Conservation (phyloP, 108 stramenopile species). For the Thalassiosira profunda region DNA sequence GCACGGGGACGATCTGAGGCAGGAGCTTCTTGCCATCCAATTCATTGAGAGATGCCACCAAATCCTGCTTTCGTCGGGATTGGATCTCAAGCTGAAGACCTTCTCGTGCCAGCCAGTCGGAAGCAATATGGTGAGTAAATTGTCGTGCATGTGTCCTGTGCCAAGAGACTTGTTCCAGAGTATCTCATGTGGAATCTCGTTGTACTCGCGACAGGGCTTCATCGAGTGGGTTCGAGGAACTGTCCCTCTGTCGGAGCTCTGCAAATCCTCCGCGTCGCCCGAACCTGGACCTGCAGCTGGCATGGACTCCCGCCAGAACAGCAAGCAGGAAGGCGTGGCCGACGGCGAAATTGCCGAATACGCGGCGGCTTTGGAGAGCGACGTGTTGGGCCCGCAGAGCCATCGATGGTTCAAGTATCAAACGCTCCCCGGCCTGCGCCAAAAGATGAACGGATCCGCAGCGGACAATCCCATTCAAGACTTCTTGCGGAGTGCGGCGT, state of each 20-base stretch:
- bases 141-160: no score
- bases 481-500: conserved; percentile 74
- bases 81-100: conserved; percentile 84
- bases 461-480: conserved; percentile 85
- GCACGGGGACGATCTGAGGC: conserved; percentile 88
- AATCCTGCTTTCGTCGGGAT: conserved; percentile 77
- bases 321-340: conserved; percentile 16
- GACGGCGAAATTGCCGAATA: conserved; percentile 3
- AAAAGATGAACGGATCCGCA: conserved; percentile 28
- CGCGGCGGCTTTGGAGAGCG: not conserved
- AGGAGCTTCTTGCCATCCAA: conserved; percentile 87
- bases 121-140: conserved; percentile 25
- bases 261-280: conserved; percentile 51
- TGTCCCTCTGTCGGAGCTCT: conserved; percentile 84
- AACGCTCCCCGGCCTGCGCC: conserved; percentile 59
- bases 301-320: conserved; percentile 15
- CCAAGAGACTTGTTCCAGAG: no score
- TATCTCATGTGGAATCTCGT: not conserved
- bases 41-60: conserved; percentile 78
- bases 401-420: conserved; percentile 71
- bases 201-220: conserved; percentile 55
- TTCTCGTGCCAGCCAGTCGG: conserved; percentile 85
- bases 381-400: conserved; percentile 4
- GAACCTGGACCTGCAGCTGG: conserved; percentile 50
- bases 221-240: conserved; percentile 90